A percentile compares a stretch with the other conserved stretches of the same genome.
Conservation (phyloP, 805 yeast species). For the Wickerhamiella parazyma region DNA sequence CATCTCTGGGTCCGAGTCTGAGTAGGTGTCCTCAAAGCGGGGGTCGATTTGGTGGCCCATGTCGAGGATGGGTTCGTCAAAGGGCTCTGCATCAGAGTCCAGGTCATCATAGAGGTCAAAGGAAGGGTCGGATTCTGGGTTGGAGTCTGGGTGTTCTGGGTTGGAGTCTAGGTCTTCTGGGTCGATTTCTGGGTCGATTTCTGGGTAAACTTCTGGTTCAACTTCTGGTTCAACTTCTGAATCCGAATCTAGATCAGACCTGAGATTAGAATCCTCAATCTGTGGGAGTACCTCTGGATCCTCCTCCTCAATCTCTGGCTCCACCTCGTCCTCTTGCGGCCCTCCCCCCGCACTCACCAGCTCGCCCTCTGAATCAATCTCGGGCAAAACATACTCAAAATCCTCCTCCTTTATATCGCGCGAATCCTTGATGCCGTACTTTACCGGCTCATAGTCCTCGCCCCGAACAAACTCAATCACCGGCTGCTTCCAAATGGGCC, state of each 20-base stretch:
- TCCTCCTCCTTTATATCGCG: not conserved
- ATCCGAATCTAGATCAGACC: too few relatives aligned
- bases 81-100: not conserved
- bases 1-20: conserved; percentile 9
- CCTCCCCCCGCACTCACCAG: too few relatives aligned
- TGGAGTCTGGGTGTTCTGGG: too few relatives aligned
- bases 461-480: conserved; percentile 7
- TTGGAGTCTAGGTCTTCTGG: not conserved
- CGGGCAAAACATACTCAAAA: not conserved
- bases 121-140: not conserved
- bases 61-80: too few relatives aligned
- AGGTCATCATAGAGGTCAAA: conserved; percentile 4
- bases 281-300: not conserved
- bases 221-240: too few relatives aligned
- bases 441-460: conserved; percentile 6
- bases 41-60: not conserved
- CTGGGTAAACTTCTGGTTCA: not conserved
- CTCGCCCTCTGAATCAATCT: not conserved
- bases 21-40: not conserved
- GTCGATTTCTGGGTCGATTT: not conserved
- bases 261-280: not conserved
- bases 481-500: conserved; percentile 3
- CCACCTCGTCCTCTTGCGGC: not conserved
- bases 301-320: not conserved
- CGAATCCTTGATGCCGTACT: conserved; percentile 1